A percentile compares a stretch with the other conserved stretches of the same genome.
Conservation (phyloP, 2,329 filamentous ascomycete genomes). For the Sporothrix pallida region DNA sequence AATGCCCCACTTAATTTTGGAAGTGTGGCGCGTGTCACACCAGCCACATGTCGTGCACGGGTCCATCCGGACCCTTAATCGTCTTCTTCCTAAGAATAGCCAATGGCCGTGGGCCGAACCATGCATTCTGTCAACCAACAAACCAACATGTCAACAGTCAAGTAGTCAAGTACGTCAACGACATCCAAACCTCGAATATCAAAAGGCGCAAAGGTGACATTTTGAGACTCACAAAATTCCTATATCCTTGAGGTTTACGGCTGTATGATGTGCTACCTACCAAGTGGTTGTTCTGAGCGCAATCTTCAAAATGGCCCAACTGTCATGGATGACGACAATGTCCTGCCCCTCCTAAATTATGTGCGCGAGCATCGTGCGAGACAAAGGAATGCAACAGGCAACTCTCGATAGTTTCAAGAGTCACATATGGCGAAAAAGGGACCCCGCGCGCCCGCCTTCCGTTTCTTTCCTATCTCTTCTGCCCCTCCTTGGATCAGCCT, state of each 20-base stretch:
- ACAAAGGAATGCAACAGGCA: neutral
- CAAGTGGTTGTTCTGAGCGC: too few relatives aligned
- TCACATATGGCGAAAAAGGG: neutral
- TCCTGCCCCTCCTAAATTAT: neutral
- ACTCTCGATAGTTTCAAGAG: neutral
- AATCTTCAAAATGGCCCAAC: neutral
- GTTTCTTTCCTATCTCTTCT: neutral
- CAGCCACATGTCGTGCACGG: conserved; percentile 23
- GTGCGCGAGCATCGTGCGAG: neutral
- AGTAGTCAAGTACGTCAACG: neutral
- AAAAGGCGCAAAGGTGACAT: too few relatives aligned
- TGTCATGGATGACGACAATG: neutral
- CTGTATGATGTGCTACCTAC: too few relatives aligned
- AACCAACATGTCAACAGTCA: neutral
- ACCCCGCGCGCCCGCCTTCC: neutral
- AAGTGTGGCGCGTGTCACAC: conserved; percentile 22
- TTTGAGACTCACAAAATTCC: too few relatives aligned
- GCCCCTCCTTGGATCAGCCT: neutral
- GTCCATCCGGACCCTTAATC: neutral
- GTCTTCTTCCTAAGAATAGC: neutral
- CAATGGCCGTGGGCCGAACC: neutral
- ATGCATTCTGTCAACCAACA: neutral
- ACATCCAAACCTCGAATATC: neutral
- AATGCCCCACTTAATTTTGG: neutral
- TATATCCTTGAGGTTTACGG: too few relatives aligned